Base-by-base conservation (phyloP, 108 stramenopile species). In the Cyclotella atomus region DNA sequence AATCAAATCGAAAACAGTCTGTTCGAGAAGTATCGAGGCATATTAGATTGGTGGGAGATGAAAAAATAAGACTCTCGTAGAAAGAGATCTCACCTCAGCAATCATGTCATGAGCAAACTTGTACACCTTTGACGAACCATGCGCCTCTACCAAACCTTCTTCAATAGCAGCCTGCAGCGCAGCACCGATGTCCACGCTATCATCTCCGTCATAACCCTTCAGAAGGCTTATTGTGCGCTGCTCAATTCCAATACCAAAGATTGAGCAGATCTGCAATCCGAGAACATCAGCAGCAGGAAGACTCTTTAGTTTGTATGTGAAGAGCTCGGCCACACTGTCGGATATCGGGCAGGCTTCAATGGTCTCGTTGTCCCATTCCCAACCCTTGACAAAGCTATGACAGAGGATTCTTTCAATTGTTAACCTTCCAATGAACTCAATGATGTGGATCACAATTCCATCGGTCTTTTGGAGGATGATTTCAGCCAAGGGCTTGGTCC, bases 81-180 rank as follows among this genome's bases (percentile, higher is more conserved):
- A 49, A 64, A 17, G 25, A n/a, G n/a, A 17, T 4, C 56, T 57
- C 12, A 57, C 56, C 60, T 61, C 10, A 10, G 36, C 1, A 20
- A 69, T 70, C 59, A 77, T 77, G 23, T 77, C 76, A 63, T 77
- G 76, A 46, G 68, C 28, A 54, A 77, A 77, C 2, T 43, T 38
- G 43, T 61, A 44, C 27, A 56, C 29, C n/a, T 69, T 41, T 0
- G 41, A 28, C 2, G 68, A 52, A 27, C 55, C 16, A 41, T 1
- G 0, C 2, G 29, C 43, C 38, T 77, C 68, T 23, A 77, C 30
- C 14, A 77, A 43, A 30, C 76, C 68, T 29, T 20, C 25, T 10
- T 50, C 38, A 19, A 35, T 8, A 9, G 63, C 68, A 65, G 35
- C 53, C 1, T 45, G 25, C 8, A 70, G 25, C 6, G 41, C 63